A percentile compares a stretch with the other conserved stretches of the same genome.
Evolutionary conservation across 352 stramenopile genomes (phyloP).

Genomic region (Globisporangium apiculatum): DNA sequence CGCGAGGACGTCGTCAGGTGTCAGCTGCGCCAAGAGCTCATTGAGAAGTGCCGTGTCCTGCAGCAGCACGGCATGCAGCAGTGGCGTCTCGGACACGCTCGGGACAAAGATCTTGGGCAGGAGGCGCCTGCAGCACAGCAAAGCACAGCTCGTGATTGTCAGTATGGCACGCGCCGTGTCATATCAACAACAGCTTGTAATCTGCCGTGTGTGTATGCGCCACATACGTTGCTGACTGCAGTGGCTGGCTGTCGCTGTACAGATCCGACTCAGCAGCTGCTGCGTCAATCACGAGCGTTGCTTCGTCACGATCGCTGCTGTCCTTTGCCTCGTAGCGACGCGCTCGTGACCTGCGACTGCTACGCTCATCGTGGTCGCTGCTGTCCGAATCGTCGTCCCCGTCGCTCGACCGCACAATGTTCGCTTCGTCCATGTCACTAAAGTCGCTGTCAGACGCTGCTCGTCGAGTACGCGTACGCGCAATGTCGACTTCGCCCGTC

Average conservation of each 20-base stretch:
- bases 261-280: slow-evolving; percentile 1
- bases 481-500: background rate
- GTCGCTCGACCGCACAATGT: slow-evolving; percentile 1
- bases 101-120: slow-evolving; percentile 30
- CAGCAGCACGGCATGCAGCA: slow-evolving; percentile 31
- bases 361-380: background rate
- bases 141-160: background rate
- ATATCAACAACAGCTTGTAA: no score
- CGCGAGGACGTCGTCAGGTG: slow-evolving; percentile 22
- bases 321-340: background rate
- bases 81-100: slow-evolving; percentile 23
- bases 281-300: background rate
- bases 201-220: no score
- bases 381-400: background rate
- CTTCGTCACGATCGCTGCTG: background rate
- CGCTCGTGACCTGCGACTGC: no score
- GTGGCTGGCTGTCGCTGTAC: slow-evolving; percentile 1
- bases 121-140: no score
- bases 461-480: background rate
- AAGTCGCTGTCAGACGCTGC: background rate
- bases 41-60: slow-evolving; percentile 19
- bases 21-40: slow-evolving; percentile 14
- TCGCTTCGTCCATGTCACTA: slow-evolving; percentile 7
- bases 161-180: background rate
- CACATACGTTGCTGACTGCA: no score